A percentile compares a stretch with the other conserved stretches of the same genome.
These are phyloP conservation scores for Apiotrichum siamense DNA, from an alignment of 1,284 basidiomycete species.

Conservation along the genomic window DNA sequence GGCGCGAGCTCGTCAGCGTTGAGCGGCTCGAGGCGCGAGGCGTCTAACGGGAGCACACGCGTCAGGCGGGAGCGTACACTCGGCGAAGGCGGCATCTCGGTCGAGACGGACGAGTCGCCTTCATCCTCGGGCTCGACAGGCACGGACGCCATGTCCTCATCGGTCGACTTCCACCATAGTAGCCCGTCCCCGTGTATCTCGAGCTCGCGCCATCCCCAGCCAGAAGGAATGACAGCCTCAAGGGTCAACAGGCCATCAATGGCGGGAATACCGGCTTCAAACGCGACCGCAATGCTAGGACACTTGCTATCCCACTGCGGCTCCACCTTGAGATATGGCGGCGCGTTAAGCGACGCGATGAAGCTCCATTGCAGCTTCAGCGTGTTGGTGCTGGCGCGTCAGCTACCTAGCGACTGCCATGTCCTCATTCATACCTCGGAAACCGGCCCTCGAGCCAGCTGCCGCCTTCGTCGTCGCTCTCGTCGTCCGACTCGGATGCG, in stretches of 20 bases:
- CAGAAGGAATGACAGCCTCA: slow-evolving; percentile 27
- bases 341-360: slow-evolving; percentile 11
- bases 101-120: slow-evolving; percentile 27
- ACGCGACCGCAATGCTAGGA: slow-evolving; percentile 25
- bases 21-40: slow-evolving; percentile 1
- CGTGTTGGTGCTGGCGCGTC: slow-evolving; percentile 26
- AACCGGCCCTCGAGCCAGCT: slow-evolving; percentile 40
- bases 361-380: slow-evolving; percentile 35
- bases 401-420: background rate
- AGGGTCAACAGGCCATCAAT: slow-evolving; percentile 3
- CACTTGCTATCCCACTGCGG: slow-evolving; percentile 21
- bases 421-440: slow-evolving; percentile 25
- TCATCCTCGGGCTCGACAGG: background rate
- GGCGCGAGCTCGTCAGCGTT: slow-evolving; percentile 1
- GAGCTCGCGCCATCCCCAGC: slow-evolving; percentile 37
- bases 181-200: slow-evolving; percentile 28
- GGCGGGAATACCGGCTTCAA: slow-evolving; percentile 14
- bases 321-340: slow-evolving; percentile 21
- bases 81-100: slow-evolving; percentile 1
- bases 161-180: slow-evolving; percentile 25
- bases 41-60: background rate
- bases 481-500: slow-evolving; percentile 19
- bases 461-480: slow-evolving; percentile 17
- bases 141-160: slow-evolving; percentile 16
- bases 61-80: slow-evolving; percentile 3